Evolutionary conservation across 352 stramenopile genomes (phyloP).

Genomic region (Phytophthora capsici): DNA sequence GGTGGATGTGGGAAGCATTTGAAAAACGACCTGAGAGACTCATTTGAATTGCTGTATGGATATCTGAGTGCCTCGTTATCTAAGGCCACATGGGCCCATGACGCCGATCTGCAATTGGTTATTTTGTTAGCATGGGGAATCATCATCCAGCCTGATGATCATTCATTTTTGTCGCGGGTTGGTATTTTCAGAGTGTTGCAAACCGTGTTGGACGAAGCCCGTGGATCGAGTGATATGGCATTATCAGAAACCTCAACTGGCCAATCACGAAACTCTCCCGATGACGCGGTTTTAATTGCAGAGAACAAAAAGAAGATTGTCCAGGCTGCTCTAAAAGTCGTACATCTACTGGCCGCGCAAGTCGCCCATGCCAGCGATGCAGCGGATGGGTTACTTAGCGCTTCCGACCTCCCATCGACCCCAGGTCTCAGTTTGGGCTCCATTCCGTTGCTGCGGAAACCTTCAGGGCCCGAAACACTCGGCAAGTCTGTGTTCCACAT

Average conservation of each 20-base stretch:
- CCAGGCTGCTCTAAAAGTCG: conserved; percentile 86
- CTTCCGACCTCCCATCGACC: conserved; percentile 55
- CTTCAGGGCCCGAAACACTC: conserved; percentile 86
- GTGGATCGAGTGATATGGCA: conserved; percentile 54
- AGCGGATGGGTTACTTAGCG: conserved; percentile 59
- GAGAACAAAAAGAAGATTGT: conserved; percentile 83
- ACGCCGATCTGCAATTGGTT: conserved; percentile 83
- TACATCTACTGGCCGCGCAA: conserved; percentile 89
- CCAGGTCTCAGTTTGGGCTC: conserved; percentile 60
- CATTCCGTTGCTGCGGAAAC: conserved; percentile 84
- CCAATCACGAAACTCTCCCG: conserved; percentile 27
- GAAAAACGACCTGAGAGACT: conserved; percentile 75
- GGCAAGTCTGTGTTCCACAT: conserved; percentile 93
- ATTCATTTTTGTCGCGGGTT: conserved; percentile 90
- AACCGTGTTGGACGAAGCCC: conserved; percentile 88
- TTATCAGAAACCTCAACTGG: conserved; percentile 30
- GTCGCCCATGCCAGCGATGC: conserved; percentile 81
- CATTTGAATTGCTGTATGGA: conserved; percentile 88
- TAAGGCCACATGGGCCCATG: conserved; percentile 83
- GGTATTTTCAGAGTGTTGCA: conserved; percentile 91
- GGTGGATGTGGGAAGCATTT: conserved; percentile 84
- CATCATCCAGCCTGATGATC: conserved; percentile 88
- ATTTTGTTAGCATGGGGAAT: conserved; percentile 88
- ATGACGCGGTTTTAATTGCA: conserved; percentile 50
- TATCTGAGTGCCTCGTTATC: conserved; percentile 80